Evolutionary conservation across 2,329 filamentous ascomycete species (phyloP).

Genomic region (Xylaria sp.): DNA sequence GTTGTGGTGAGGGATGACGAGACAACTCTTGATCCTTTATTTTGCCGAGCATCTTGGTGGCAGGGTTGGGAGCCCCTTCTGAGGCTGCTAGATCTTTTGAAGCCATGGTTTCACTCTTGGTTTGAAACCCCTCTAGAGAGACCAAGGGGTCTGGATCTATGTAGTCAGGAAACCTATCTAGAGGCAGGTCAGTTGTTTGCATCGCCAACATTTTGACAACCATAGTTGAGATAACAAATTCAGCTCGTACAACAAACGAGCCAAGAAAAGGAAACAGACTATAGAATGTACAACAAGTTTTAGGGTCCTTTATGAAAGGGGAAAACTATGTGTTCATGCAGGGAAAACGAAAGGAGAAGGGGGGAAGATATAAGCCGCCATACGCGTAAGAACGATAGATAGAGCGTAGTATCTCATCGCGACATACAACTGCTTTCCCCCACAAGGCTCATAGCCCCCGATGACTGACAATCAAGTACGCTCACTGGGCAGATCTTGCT

Average conservation of each 20-base stretch:
- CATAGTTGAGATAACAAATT: conserved; percentile 35
- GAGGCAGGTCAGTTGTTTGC: conserved; percentile 56
- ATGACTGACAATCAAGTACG: conserved; percentile 9
- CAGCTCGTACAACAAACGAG: neutral
- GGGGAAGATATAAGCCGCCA: neutral
- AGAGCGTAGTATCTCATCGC: conserved; percentile 15
- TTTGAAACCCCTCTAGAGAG: conserved; percentile 41
- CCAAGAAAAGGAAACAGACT: neutral
- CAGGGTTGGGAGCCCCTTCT: conserved; percentile 51
- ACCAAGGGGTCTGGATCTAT: conserved; percentile 52
- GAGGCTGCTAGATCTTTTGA: conserved; percentile 52
- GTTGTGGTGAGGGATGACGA: conserved; percentile 85
- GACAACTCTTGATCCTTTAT: conserved; percentile 57
- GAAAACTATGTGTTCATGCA: conserved; percentile 1
- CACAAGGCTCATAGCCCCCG: neutral
- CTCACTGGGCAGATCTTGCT: conserved; percentile 19
- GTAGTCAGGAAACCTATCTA: conserved; percentile 60
- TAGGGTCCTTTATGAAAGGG: neutral
- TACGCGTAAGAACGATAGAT: conserved; percentile 6
- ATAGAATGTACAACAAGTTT: neutral
- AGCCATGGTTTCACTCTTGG: conserved; percentile 49
- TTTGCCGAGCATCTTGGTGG: conserved; percentile 57
- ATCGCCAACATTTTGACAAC: conserved; percentile 53
- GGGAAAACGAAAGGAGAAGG: neutral
- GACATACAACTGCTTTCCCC: conserved; percentile 2